Conservation (phyloP, 495 filamentous ascomycete species). For the Trichocladium uniseriatum region DNA sequence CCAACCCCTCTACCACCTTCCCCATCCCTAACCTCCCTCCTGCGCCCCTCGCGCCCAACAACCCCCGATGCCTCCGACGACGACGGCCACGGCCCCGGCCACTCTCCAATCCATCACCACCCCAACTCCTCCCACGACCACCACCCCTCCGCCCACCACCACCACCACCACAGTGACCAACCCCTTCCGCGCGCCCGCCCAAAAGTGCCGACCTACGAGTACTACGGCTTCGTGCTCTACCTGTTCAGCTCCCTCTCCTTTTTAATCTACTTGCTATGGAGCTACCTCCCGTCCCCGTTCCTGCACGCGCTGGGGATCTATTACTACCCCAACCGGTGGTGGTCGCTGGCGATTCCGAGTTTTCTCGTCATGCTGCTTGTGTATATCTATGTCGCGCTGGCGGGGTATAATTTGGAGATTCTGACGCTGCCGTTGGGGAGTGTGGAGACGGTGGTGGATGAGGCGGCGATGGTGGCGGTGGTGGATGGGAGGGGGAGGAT, state of each 20-base stretch:
- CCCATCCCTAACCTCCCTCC: constrained; percentile 88
- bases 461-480: constrained; percentile 74
- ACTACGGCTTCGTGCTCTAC: constrained; percentile 97
- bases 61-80: constrained; percentile 88
- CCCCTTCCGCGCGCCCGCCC: constrained; percentile 81
- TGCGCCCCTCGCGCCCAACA: constrained; percentile 80
- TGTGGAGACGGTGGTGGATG: constrained; percentile 87
- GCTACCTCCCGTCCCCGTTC: constrained; percentile 84
- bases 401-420: constrained; percentile 81
- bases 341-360: constrained; percentile 82
- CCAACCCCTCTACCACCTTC: constrained; percentile 88
- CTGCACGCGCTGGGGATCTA: constrained; percentile 87
- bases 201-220: constrained; percentile 95
- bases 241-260: constrained; percentile 72
- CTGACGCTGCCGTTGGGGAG: constrained; percentile 72
- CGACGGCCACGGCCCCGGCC: constrained; percentile 68
- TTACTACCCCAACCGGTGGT: constrained; percentile 97
- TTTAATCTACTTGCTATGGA: constrained; percentile 87
- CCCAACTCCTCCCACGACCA: not conserved
- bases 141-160: not conserved
- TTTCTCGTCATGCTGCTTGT: constrained; percentile 83
- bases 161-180: constrained; percentile 41
- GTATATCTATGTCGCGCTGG: constrained; percentile 91
- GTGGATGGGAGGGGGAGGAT: constrained; percentile 63
- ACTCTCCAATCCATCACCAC: constrained; percentile 58